Conservation (phyloP, 2,329 filamentous ascomycete genomes). For the Claviceps citrina region DNA sequence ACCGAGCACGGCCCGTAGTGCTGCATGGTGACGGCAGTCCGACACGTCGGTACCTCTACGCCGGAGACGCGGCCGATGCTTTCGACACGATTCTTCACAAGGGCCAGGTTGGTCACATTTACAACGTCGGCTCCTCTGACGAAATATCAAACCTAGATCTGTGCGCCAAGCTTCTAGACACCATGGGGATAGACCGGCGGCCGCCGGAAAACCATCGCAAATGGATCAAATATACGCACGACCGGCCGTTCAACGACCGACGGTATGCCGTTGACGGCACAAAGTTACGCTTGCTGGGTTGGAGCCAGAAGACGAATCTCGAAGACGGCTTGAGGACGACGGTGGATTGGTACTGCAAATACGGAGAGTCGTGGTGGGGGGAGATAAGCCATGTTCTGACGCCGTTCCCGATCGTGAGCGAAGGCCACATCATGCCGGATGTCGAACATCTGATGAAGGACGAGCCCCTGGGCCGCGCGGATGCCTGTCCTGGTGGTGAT, state of each 20-base stretch:
- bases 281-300: conserved; percentile 52
- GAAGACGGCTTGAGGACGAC: conserved; percentile 47
- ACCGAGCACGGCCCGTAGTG: conserved; percentile 49
- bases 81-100: conserved; percentile 75
- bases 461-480: conserved; percentile 16
- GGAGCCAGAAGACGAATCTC: conserved; percentile 52
- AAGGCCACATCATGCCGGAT: conserved; percentile 39
- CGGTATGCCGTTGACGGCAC: conserved; percentile 57
- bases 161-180: conserved; percentile 46
- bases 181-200: conserved; percentile 41
- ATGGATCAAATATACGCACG: conserved; percentile 60
- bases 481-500: conserved; percentile 5
- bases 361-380: conserved; percentile 56
- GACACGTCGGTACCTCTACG: conserved; percentile 62
- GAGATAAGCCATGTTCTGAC: conserved; percentile 54
- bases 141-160: conserved; percentile 62
- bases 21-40: conserved; percentile 65
- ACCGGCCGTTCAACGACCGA: conserved; percentile 65
- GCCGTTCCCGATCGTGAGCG: conserved; percentile 48
- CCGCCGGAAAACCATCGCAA: conserved; percentile 38
- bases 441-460: conserved; percentile 20
- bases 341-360: conserved; percentile 54
- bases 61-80: conserved; percentile 64
- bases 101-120: conserved; percentile 57
- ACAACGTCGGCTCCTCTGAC: conserved; percentile 68